Evolutionary conservation across 1,284 basidiomycete genomes (phyloP), one percentile per base, ranked within the genome.

Genomic region (Golubevia sp.): DNA sequence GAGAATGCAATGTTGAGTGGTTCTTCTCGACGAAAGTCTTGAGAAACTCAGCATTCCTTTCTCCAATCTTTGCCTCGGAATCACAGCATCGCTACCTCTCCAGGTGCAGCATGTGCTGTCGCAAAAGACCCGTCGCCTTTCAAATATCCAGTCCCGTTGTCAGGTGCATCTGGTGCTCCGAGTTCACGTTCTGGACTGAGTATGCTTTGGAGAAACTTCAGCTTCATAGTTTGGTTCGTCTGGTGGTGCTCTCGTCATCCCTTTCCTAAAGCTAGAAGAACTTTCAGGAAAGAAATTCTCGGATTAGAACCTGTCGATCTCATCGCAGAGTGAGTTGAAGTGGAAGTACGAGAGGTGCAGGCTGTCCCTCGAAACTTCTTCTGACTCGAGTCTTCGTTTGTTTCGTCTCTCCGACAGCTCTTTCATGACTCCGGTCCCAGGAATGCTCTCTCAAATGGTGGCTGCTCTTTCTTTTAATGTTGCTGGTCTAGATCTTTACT

Each of bases 391-490:
- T n/a, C n/a, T n/a, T n/a, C n/a, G n/a, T n/a, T n/a, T n/a, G n/a
- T n/a, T n/a, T n/a, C n/a, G n/a, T n/a, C n/a, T n/a, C n/a, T n/a
- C n/a, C n/a, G n/a, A n/a, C n/a, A n/a, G n/a, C 52, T 65, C 62
- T 49, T 38, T 64, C 53, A 70, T 70, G 68, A 70, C 68, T 21
- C 68, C 68, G 6, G 67, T 65, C 5, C 62, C 68, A 8, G 64
- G 64, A 20, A 63, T 61, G 58, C 56, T 67, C 49, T 51, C 52
- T 20, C 57, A 67, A 49, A 67, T 64, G 52, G 54, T 65, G 13
- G 68, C 66, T 2, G 64, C 62, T 20, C 62, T 71, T 27, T 61
- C 68, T 0, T 71, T 65, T 55, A 71, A 71, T 50, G 68, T 71
- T 11, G 66, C 68, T 3, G 64, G 62, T 51, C 62, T 68, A 51